Base-by-base conservation (phyloP, 306 rosid genomes). In the Medicago lupulina region DNA sequence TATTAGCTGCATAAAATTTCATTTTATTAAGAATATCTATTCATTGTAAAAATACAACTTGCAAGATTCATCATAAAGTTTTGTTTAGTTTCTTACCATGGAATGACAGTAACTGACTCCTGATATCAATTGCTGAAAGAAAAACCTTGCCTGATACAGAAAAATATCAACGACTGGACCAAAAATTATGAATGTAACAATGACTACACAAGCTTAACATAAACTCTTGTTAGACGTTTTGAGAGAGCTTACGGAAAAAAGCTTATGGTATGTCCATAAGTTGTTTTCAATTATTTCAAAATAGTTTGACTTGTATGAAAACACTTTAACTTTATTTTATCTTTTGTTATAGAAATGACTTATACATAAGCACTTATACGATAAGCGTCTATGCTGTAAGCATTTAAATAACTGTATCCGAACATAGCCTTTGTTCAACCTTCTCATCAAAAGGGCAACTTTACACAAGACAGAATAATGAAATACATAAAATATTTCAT, bases 41-140 rank as follows among this genome's bases (percentile, higher is more conserved):
- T 61, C 77, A 49, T 21, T 43, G 67, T 40, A 43, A 81, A 36
- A 46, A 23, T 28, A 62, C 66, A 28, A 28, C 4, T 28, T 28
- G 31, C 28, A 34, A 4, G 67, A 54, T 63, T 63, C 31, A 19
- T 28, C 18, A 19, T n/a, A 8, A 62, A 69, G 46, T 71, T 77
- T 63, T 57, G 55, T 21, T 18, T 14, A 11, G 11, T 31, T 68
- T 69, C 65, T 2, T 83, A 92, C 97, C 97, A 92, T 90, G 65
- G 93, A 90, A 85, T 92, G 97, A 46, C 97, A 92, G 73, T 90
- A 90, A 77, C 97, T 87, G 47, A 92, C 96, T 79, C 97, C 97
- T 67, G 94, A 90, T 82, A 92, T 85, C 79, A 92, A 65, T 81
- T 92, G 97, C 93, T 92, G 97, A 73, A 90, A 90, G 90, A 92